phyloP scores from a whole-genome alignment of 2,329 filamentous ascomycete genomes.

The Rosellinia necatrix region DNA sequence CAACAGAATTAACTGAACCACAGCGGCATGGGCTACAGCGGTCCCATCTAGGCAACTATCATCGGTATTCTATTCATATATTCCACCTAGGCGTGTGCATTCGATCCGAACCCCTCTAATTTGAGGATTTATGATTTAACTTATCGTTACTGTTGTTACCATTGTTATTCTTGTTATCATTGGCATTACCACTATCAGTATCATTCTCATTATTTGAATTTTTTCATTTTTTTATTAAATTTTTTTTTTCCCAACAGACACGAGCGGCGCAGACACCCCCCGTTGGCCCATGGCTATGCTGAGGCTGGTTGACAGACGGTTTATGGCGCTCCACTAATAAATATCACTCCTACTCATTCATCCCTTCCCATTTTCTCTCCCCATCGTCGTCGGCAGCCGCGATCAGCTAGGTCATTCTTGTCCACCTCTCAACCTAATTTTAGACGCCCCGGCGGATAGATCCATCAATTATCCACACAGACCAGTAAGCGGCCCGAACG shows the following conservation, averaged over 20 bases:
- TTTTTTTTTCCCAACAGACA: background rate
- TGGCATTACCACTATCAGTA: too few relatives aligned
- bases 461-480: background rate
- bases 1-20: slow-evolving; percentile 3
- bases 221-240: background rate
- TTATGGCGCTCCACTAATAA: slow-evolving; percentile 25
- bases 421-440: background rate
- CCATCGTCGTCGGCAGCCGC: slow-evolving; percentile 14
- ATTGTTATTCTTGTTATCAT: too few relatives aligned
- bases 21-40: slow-evolving; percentile 1
- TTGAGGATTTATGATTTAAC: too few relatives aligned
- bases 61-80: background rate
- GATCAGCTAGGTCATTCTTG: slow-evolving; percentile 3
- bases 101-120: too few relatives aligned
- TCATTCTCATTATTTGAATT: too few relatives aligned
- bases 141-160: too few relatives aligned
- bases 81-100: too few relatives aligned
- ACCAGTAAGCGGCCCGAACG: background rate
- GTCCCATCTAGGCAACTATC: background rate
- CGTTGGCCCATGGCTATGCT: slow-evolving; percentile 19
- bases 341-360: slow-evolving; percentile 1
- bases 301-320: slow-evolving; percentile 11
- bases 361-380: slow-evolving; percentile 3
- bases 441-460: background rate
- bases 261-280: background rate